Conservation (phyloP, 805 yeast species). For the Hanseniaspora pseudoguilliermondii region DNA sequence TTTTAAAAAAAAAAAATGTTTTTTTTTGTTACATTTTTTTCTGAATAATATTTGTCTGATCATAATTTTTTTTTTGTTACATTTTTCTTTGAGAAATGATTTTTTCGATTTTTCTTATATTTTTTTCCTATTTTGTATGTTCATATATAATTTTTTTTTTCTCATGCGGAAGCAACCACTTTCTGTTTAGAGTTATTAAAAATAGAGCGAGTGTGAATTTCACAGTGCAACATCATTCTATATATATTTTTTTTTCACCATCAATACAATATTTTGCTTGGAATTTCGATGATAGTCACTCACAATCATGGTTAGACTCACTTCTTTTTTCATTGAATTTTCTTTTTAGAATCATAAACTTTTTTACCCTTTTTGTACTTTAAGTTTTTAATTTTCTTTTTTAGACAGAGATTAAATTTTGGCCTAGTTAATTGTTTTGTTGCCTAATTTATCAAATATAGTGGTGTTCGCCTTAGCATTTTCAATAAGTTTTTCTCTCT, state of each 20-base stretch:
- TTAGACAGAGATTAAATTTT: neutral
- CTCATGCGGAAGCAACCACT: neutral
- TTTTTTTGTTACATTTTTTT: neutral
- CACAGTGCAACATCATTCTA: neutral
- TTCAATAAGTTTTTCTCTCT: neutral
- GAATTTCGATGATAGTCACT: neutral
- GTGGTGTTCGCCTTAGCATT: too few relatives aligned
- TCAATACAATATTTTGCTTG: neutral
- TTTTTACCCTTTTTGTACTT: neutral
- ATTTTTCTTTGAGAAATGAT: neutral
- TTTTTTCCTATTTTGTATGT: neutral
- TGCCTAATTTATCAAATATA: neutral
- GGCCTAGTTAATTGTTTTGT: neutral
- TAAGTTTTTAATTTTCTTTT: neutral
- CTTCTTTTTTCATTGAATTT: neutral
- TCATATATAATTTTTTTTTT: neutral
- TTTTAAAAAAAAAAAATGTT: neutral
- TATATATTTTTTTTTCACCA: too few relatives aligned
- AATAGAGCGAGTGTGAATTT: neutral
- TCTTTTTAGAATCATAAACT: neutral
- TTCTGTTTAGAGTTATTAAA: neutral
- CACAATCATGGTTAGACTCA: neutral
- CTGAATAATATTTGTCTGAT: neutral
- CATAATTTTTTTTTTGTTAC: neutral
- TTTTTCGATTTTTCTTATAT: neutral